Evolutionary conservation across 2,329 filamentous ascomycete genomes (phyloP).

Genomic region (Ascochyta koolunga): DNA sequence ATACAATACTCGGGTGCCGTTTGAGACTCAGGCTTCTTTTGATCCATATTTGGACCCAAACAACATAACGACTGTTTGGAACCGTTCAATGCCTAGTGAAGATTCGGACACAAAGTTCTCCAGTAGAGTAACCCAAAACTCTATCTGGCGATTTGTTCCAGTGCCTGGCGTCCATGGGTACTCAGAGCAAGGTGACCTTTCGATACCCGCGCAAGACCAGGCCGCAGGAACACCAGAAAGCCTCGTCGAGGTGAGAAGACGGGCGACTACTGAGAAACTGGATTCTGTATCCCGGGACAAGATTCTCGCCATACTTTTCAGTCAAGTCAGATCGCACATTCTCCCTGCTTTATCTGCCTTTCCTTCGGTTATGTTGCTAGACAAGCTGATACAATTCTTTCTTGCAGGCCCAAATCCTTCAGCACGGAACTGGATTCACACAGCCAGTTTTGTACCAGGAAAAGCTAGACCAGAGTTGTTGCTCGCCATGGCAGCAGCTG

Average conservation of each 20-base stretch:
- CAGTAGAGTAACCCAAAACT: neutral
- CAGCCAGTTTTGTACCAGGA: constrained; percentile 61
- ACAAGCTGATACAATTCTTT: constrained; percentile 64
- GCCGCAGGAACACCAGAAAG: constrained; percentile 24
- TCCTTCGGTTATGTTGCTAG: constrained; percentile 62
- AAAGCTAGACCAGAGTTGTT: constrained; percentile 55
- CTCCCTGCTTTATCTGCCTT: constrained; percentile 60
- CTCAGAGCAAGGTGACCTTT: neutral
- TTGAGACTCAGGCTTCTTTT: constrained; percentile 29
- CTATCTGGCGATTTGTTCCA: neutral
- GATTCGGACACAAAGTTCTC: neutral
- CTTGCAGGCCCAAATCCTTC: constrained; percentile 60
- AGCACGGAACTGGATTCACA: constrained; percentile 64
- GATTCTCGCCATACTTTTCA: constrained; percentile 66
- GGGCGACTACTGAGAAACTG: neutral
- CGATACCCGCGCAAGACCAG: constrained; percentile 37
- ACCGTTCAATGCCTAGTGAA: neutral
- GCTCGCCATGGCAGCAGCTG: constrained; percentile 61
- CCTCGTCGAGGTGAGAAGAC: neutral
- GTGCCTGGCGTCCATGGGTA: neutral
- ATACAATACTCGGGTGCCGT: constrained; percentile 50
- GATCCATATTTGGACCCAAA: neutral
- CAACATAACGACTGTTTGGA: neutral
- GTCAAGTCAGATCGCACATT: constrained; percentile 57
- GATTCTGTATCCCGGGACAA: constrained; percentile 53